Evolutionary conservation across 2,329 filamentous ascomycete genomes (phyloP), one percentile per base, ranked within the genome.

Genomic region (Monilinia laxa): DNA sequence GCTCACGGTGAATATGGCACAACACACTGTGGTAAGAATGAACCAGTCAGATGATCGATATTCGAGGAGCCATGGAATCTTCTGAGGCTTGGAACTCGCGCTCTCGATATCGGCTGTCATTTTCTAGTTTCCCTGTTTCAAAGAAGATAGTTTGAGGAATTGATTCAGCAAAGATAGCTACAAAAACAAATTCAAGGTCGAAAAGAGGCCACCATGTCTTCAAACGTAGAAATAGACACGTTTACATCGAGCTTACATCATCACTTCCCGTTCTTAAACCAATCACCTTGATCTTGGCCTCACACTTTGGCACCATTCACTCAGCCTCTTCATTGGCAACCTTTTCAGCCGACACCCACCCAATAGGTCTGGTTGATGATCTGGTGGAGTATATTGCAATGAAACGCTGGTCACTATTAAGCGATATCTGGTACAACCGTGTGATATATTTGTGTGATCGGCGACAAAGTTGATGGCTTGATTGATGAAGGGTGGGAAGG

Each of bases 41-140:
- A 60, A 69, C 65, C 65, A 65, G 25, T 56, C 64, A 40, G 68
- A 69, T 16, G 68, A 69, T 18, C 68, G 60, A 23, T 60, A 62
- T 78, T 35, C 75, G 18, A 64, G 51, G 12, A 64, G 62, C 62
- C 62, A 64, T 64, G 62, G 62, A 18, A 23, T 6, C 51, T 56
- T 64, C 16, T 31, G 51, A 64, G 20, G n/a, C 38, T 45, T 64
- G 18, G 38, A 23, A 31, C 35, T 55, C 40, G 51, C 62, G 14
- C 38, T 64, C 38, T 64, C 62, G 12, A 56, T 64, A 47, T 64
- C 62, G 18, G 25, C 51, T 56, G 62, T 23, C 62, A 64, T 64
- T 23, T 55, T 64, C 23, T n/a, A 14, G 45, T 12, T 42, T 60
- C 49, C 42, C 42, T 20, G 45, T 51, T 60, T 20, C 18, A 55